These are phyloP conservation scores for Zostera marina DNA, from an alignment of 116 monocot species.

Conservation along the genomic window DNA sequence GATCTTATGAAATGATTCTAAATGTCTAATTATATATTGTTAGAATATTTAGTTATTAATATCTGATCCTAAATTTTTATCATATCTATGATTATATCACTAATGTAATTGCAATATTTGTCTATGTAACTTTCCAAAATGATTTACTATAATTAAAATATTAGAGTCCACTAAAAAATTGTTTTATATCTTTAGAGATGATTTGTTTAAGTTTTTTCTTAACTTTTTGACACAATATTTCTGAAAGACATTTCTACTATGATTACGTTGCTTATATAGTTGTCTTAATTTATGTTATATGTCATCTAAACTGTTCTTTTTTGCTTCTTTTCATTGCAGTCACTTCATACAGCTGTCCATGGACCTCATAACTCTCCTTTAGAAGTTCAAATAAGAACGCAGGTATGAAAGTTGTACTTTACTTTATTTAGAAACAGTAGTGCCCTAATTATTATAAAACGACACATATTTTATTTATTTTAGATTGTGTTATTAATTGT, in stretches of 20 bases:
- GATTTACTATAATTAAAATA: no score
- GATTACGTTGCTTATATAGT: neutral
- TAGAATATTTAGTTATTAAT: no score
- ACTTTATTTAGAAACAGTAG: no score
- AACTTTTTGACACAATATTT: neutral
- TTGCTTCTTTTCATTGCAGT: constrained; percentile 30
- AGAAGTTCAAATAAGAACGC: constrained; percentile 90
- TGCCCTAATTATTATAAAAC: neutral
- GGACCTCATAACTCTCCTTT: constrained; percentile 75
- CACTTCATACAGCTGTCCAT: constrained; percentile 89
- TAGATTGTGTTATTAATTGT: neutral
- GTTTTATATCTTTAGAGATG: no score
- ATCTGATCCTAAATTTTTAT: no score
- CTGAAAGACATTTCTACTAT: neutral
- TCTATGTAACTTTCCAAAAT: no score
- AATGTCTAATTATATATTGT: no score
- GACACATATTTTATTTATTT: neutral
- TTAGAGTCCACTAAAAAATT: no score
- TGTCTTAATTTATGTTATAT: neutral
- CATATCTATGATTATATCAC: no score
- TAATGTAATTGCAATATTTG: no score
- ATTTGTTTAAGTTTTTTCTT: no score
- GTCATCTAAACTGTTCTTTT: neutral
- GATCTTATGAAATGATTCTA: no score
- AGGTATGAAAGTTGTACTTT: constrained; percentile 32